Evolutionary conservation across 1,139 yeast genomes (phyloP), one percentile per base, ranked within the genome.

Genomic region (Candida tunisiensis): DNA sequence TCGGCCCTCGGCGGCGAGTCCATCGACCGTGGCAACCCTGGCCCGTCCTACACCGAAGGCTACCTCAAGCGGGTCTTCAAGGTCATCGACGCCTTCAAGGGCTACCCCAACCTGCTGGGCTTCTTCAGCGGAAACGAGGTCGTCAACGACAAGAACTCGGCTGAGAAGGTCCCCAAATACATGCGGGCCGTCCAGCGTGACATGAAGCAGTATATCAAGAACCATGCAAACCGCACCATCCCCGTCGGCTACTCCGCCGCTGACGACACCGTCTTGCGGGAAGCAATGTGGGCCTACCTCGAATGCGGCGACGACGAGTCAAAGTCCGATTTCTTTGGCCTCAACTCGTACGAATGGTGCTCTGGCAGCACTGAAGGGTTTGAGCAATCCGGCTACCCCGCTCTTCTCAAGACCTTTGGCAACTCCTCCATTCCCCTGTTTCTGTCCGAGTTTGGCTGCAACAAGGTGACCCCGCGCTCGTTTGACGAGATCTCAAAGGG

Each of bases 181-280:
- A 60, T 85, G 22, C 82, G 83, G 42, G 85, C 83, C 0, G 62
- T 83, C 21, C 62, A 80, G 10, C 62, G 91, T 28, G 95, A 85
- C 52, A 62, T 83, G 55, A 85, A 85, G 49, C 51, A 55, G 24
- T 88, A 77, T 47, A 70, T 83, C 31, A 46, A 54, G 15, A 41
- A 47, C 15, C 68, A 79, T 42, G 53, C 72, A 3, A 64, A 70
- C 11, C 62, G 96, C 35, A 47, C 51, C 8, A 69, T 88, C 16
- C 96, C 96, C 1, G 88, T 88, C 19, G 96, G 98, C 0, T 88
- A 88, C 50, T 77, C 95, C 1, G 95, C 96, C 0, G 96, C 95
- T 2, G 98, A 88, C 51, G 95, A 82, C 44, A 60, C 79, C 36
- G 55, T 62, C 31, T 80, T 68, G 48, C 62, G 98, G 39, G 68